Conservation (phyloP, 352 stramenopile genomes). For the Thraustochytrium striatum region DNA sequence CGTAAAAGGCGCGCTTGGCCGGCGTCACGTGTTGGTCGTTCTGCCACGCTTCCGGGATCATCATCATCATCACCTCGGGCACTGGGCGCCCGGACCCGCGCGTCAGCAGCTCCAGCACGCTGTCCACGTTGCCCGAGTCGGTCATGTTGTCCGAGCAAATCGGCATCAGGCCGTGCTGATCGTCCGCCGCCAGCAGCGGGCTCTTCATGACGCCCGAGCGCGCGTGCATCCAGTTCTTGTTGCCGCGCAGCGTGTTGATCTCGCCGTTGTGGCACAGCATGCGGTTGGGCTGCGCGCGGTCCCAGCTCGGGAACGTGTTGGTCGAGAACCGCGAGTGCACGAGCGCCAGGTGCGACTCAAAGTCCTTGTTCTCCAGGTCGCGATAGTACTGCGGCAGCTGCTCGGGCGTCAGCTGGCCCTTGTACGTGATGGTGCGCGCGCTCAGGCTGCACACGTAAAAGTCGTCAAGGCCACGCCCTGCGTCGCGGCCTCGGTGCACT, state of each 20-base stretch:
- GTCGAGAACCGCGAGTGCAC: constrained; percentile 96
- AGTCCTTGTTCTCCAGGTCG: constrained; percentile 72
- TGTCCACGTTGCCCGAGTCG: constrained; percentile 93
- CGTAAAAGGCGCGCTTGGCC: constrained; percentile 93
- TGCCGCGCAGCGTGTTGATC: constrained; percentile 94
- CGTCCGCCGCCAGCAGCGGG: constrained; percentile 74
- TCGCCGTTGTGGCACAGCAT: constrained; percentile 98
- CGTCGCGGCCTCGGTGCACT: constrained; percentile 65
- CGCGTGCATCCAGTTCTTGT: constrained; percentile 96
- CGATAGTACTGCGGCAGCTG: constrained; percentile 78
- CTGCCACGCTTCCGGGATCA: constrained; percentile 95
- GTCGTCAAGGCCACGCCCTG: constrained; percentile 63
- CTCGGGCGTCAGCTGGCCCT: constrained; percentile 91
- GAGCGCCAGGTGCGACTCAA: constrained; percentile 85
- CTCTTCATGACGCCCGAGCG: constrained; percentile 81
- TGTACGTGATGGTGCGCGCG: constrained; percentile 92
- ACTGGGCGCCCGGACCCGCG: constrained; percentile 84
- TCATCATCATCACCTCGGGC: constrained; percentile 95
- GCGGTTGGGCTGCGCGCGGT: constrained; percentile 88
- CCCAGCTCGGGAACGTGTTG: constrained; percentile 95
- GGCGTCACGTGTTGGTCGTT: constrained; percentile 83
- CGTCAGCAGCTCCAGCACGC: constrained; percentile 85
- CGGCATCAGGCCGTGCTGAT: constrained; percentile 81
- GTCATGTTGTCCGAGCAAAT: constrained; percentile 88
- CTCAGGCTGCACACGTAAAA: constrained; percentile 93